Evolutionary conservation across 1,284 basidiomycete species (phyloP).

Genomic region (Ustilago nuda): DNA sequence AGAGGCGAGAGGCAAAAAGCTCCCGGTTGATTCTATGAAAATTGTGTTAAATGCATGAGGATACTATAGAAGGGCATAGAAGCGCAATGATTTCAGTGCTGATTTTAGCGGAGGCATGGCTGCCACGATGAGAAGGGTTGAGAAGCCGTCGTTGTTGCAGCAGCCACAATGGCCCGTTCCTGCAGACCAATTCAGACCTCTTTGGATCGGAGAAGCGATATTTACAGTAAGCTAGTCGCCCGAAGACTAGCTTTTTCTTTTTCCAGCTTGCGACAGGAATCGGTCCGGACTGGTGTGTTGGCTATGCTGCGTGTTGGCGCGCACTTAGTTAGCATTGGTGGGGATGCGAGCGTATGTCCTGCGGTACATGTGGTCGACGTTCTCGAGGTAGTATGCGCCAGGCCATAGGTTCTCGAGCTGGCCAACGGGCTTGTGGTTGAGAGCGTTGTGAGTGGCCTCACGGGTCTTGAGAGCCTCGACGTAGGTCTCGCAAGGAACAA

Average conservation of each 20-base stretch:
- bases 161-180: background rate
- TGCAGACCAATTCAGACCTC: background rate
- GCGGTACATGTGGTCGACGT: slow-evolving; percentile 91
- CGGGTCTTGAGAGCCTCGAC: slow-evolving; percentile 77
- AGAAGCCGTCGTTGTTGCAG: background rate
- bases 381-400: slow-evolving; percentile 91
- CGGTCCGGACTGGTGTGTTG: no score
- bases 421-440: slow-evolving; percentile 85
- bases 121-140: background rate
- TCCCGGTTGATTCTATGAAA: slow-evolving; percentile 19
- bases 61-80: slow-evolving; percentile 2
- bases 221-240: slow-evolving; percentile 9
- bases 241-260: slow-evolving; percentile 2
- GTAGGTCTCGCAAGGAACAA: slow-evolving; percentile 88
- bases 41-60: slow-evolving; percentile 18
- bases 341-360: slow-evolving; percentile 78
- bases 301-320: background rate
- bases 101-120: background rate
- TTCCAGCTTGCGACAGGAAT: background rate
- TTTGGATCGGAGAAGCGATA: background rate
- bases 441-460: slow-evolving; percentile 95
- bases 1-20: background rate
- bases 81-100: slow-evolving; percentile 7
- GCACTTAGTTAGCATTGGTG: slow-evolving; percentile 44
- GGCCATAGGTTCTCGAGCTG: slow-evolving; percentile 92